phyloP scores from a whole-genome alignment of 116 monocot genomes.

The Phalaenopsis hybrid region DNA sequence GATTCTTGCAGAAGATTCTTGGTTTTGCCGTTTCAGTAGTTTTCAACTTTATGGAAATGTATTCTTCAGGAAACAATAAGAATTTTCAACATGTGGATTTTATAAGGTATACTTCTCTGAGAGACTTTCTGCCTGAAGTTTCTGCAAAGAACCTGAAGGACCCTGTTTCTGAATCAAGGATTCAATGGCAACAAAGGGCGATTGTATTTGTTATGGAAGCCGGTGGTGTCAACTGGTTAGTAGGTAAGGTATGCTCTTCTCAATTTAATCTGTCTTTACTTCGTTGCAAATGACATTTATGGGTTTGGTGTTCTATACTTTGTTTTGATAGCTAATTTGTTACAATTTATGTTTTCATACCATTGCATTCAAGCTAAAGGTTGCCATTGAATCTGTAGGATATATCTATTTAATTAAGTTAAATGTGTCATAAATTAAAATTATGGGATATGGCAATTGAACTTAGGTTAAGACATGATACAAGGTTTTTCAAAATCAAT shows the following conservation, averaged over 20 bases:
- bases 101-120: slow-evolving; percentile 16
- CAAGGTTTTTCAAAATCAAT: too few species aligned
- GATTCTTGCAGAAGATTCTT: slow-evolving; percentile 70
- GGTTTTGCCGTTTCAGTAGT: slow-evolving; percentile 64
- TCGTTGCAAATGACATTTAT: background rate
- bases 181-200: slow-evolving; percentile 66
- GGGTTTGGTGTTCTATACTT: background rate
- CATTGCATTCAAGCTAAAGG: background rate
- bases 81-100: slow-evolving; percentile 24
- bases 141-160: slow-evolving; percentile 18
- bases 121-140: slow-evolving; percentile 17
- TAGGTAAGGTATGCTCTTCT: slow-evolving; percentile 67
- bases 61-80: slow-evolving; percentile 26
- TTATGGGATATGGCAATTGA: too few species aligned
- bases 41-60: slow-evolving; percentile 59
- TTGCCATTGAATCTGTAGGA: background rate
- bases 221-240: slow-evolving; percentile 98
- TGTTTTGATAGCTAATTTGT: background rate
- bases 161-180: slow-evolving; percentile 34
- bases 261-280: slow-evolving; percentile 6
- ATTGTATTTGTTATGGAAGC: slow-evolving; percentile 86
- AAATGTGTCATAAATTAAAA: too few species aligned
- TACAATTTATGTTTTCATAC: background rate
- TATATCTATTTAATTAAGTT: background rate
- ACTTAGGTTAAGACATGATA: too few species aligned